Evolutionary conservation across 768 basidiomycete genomes (phyloP), one percentile per base, ranked within the genome.

Genomic region (Neoboletus subvelutipes): DNA sequence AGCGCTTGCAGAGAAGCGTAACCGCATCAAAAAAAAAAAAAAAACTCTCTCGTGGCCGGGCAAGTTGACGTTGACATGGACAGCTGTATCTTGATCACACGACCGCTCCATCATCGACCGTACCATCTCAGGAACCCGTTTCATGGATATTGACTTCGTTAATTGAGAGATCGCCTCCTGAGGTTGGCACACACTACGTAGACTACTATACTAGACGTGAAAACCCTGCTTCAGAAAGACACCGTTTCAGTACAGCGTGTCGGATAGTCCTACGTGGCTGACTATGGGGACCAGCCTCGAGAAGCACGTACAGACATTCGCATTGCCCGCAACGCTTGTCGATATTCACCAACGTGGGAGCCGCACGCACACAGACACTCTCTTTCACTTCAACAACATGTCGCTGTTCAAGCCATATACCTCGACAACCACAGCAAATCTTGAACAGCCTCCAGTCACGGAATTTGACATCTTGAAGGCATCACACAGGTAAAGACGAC

Each of bases 391-490:
- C 5, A 20, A n/a, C 24, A 37, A 34, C 45, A 55, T 60, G 50
- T 40, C 63, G 18, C 34, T 55, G 17, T 64, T 54, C 59, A 64
- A 45, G 13, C 63, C 63, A 56, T 61, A 64, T 31, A 40, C 57
- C 10, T 45, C 62, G 26, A 46, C n/a, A 33, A 52, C 64, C 6
- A 28, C 17, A 1, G 40, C 53, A 26, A 50, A 22, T 3, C 34
- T 22, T 1, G 37, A 52, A 22, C 56, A 56, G 34, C 48, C 57
- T 20, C 18, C 50, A 10, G 28, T 60, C 45, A 63, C 85, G 0
- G 90, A 92, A 64, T 91, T 92, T 45, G 89, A 92, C 60, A 85
- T 92, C 56, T 75, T 92, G 34, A 90, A 83, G 64, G 79, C 80
- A 3, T 81, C 86, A 0, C 90, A 92, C 75, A 88, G 79, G 86